Evolutionary conservation across 2,329 filamentous ascomycete species (phyloP).

Genomic region (Colletotrichum chlorophyti): DNA sequence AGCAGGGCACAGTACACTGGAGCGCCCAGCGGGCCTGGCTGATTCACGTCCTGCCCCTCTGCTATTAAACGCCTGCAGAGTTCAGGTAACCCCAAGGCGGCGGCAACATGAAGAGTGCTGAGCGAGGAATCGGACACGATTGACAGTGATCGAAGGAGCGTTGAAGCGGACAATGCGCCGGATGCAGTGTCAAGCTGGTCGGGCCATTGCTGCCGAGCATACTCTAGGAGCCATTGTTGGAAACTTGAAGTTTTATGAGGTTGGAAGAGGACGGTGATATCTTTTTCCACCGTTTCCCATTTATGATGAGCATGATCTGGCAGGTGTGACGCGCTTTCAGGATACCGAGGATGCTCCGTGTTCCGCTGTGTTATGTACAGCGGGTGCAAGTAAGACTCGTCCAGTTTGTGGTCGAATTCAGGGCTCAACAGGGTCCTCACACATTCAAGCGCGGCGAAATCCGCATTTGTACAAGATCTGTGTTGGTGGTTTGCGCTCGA

Average conservation of each 20-base stretch:
- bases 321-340: slow-evolving; percentile 28
- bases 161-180: slow-evolving; percentile 31
- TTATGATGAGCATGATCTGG: slow-evolving; percentile 34
- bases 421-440: background rate
- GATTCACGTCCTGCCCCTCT: slow-evolving; percentile 28
- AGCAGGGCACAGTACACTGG: slow-evolving; percentile 43
- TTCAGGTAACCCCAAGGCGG: slow-evolving; percentile 38
- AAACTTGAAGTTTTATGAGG: slow-evolving; percentile 37
- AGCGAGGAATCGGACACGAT: slow-evolving; percentile 36
- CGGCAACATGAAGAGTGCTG: slow-evolving; percentile 42
- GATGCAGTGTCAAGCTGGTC: slow-evolving; percentile 28
- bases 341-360: slow-evolving; percentile 1
- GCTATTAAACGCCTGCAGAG: slow-evolving; percentile 34
- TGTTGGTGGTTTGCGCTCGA: too few species aligned
- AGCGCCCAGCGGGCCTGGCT: slow-evolving; percentile 35
- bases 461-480: too few species aligned
- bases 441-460: too few species aligned
- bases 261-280: slow-evolving; percentile 38
- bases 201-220: slow-evolving; percentile 38
- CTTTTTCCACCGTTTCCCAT: slow-evolving; percentile 36
- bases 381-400: background rate
- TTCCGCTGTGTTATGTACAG: background rate
- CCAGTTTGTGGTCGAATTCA: background rate
- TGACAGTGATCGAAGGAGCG: slow-evolving; percentile 38
- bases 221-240: slow-evolving; percentile 45